Evolutionary conservation across 1,284 basidiomycete genomes (phyloP).

Genomic region (Vanrija sp.): DNA sequence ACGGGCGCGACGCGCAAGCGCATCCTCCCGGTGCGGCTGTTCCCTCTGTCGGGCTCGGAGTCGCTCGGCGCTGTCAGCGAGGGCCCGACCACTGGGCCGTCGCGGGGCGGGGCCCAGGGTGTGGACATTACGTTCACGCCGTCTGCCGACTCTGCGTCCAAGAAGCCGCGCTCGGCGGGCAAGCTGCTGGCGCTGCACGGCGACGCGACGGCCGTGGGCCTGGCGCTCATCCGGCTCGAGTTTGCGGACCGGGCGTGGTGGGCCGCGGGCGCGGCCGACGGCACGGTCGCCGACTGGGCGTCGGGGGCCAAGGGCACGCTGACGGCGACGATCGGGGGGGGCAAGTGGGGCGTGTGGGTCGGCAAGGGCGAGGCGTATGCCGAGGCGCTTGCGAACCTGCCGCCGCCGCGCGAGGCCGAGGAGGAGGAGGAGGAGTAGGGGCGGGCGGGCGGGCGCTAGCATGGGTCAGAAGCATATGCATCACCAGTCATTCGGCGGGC

Average conservation of each 20-base stretch:
- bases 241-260: constrained; percentile 42
- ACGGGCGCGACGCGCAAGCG: constrained; percentile 90
- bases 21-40: constrained; percentile 66
- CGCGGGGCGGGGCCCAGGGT: neutral
- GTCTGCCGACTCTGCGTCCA: constrained; percentile 23
- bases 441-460: too few species aligned
- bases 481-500: too few species aligned
- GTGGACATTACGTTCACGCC: constrained; percentile 39
- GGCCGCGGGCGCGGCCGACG: constrained; percentile 1
- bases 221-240: constrained; percentile 46
- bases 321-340: constrained; percentile 25
- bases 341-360: constrained; percentile 31
- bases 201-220: constrained; percentile 25
- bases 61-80: constrained; percentile 10
- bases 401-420: constrained; percentile 10
- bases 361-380: constrained; percentile 39
- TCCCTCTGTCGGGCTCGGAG: constrained; percentile 14
- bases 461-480: too few species aligned
- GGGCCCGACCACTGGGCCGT: neutral
- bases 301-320: constrained; percentile 19
- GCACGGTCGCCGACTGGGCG: constrained; percentile 17
- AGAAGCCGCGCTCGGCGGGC: constrained; percentile 42
- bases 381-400: constrained; percentile 14
- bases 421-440: constrained; percentile 1
- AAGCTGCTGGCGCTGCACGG: constrained; percentile 36